Conservation (phyloP, 140 eudicot species). For the Cichorium intybus region DNA sequence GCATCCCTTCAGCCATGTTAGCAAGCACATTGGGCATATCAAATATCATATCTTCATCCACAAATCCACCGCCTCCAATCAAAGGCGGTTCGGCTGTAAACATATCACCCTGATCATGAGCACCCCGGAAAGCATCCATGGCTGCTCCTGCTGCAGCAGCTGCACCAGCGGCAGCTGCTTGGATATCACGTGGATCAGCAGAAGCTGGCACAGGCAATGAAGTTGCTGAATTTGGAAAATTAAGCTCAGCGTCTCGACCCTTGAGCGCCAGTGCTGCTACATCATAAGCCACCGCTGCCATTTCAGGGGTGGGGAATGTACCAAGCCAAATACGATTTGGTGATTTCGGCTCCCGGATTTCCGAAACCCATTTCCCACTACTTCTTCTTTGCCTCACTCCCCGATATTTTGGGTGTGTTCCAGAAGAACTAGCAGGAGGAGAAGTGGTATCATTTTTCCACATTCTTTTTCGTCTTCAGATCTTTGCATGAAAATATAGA, state of each 20-base stretch:
- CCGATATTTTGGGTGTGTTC: constrained; percentile 42
- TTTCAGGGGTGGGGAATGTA: constrained; percentile 67
- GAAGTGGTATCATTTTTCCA: constrained; percentile 17
- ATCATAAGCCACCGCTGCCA: constrained; percentile 88
- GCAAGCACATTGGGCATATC: constrained; percentile 76
- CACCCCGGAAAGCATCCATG: constrained; percentile 38
- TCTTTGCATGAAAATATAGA: constrained; percentile 18
- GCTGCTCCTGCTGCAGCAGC: constrained; percentile 79
- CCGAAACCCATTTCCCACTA: constrained; percentile 80
- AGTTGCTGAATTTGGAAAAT: constrained; percentile 60
- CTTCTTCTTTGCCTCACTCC: constrained; percentile 71
- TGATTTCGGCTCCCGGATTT: constrained; percentile 70
- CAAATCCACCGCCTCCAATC: constrained; percentile 27
- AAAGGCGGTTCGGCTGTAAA: constrained; percentile 5
- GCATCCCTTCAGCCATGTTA: constrained; percentile 82
- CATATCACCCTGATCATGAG: constrained; percentile 11
- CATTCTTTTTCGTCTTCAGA: constrained; percentile 18
- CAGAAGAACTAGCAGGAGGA: constrained; percentile 24
- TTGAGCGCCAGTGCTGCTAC: constrained; percentile 78
- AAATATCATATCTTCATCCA: constrained; percentile 78
- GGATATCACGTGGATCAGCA: constrained; percentile 60
- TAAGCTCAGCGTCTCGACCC: constrained; percentile 63
- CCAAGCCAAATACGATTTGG: constrained; percentile 88
- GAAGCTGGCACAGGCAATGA: constrained; percentile 66
- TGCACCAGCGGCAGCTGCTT: constrained; percentile 68